Evolutionary conservation across 345 rosid genomes (phyloP).

Genomic region (Cardamine chenopodiifolia): DNA sequence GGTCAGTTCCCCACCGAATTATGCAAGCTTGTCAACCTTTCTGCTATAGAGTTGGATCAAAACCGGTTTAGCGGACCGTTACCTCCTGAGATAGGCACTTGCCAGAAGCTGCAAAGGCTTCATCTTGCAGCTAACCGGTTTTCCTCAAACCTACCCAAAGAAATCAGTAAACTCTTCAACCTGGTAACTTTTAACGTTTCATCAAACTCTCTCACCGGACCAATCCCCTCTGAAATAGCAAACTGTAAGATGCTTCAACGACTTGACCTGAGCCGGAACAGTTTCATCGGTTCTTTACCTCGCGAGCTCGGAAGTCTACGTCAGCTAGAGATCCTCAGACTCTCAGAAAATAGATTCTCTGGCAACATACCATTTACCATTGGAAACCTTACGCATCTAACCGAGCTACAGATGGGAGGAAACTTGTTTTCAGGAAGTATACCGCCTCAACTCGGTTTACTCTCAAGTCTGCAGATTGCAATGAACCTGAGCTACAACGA

Average conservation of each 20-base stretch:
- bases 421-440: conserved; percentile 75
- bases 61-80: conserved; percentile 78
- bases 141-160: conserved; percentile 60
- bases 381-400: conserved; percentile 73
- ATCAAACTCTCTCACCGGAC: conserved; percentile 66
- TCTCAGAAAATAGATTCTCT: conserved; percentile 81
- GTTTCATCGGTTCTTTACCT: conserved; percentile 66
- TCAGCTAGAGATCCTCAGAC: conserved; percentile 82
- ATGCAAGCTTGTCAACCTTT: conserved; percentile 73
- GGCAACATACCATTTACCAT: conserved; percentile 68
- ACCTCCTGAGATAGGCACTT: conserved; percentile 67
- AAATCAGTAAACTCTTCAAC: conserved; percentile 74
- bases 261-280: conserved; percentile 77
- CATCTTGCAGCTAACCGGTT: conserved; percentile 75
- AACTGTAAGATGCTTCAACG: conserved; percentile 86
- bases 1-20: conserved; percentile 81
- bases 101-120: conserved; percentile 75
- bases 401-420: conserved; percentile 93
- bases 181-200: conserved; percentile 85
- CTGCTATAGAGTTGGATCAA: conserved; percentile 77
- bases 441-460: conserved; percentile 73
- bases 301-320: conserved; percentile 69
- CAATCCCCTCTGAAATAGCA: conserved; percentile 67
- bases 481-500: conserved; percentile 85
- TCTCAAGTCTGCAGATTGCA: conserved; percentile 88